Evolutionary conservation across 371 early-diverging fungal species (phyloP), one percentile per base, ranked within the genome.

Genomic region (Mucor piriformis): DNA sequence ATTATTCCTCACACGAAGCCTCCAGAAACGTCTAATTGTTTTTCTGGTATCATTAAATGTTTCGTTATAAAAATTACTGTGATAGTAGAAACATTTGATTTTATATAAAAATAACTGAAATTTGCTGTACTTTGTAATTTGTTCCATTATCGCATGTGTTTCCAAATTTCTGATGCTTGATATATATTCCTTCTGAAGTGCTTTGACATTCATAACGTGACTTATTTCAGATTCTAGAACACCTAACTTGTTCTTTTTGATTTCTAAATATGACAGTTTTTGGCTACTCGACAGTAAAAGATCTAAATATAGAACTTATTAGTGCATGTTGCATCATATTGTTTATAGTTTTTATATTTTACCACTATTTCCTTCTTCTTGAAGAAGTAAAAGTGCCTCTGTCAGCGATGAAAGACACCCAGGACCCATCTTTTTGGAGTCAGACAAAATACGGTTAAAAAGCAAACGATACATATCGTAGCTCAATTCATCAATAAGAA

Each of bases 191-290:
- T 51, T 50, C 20, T 43, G 51, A 1, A 59, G n/a, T 21, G 42
- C 32, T 2, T n/a, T 24, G 29, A 59, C 37, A 11, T 51, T 29
- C 23, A 59, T 51, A n/a, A 49, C 43, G 1, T 16, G 23, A 15
- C 10, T 38, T 1, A 24, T 35, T 33, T 59, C 59, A 0, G 51
- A 43, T 8, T 4, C 0, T 12, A 59, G 29, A 44, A 59, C 29
- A 15, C 46, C 35, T 10, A 46, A 4, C n/a, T 12, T 34, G 0
- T 37, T 15, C 20, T 11, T n/a, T 3, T 37, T 16, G 6, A 59
- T 49, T 20, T 20, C 32, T 25, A 59, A 35, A 10, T 43, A 59
- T 2, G 60, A 59, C n/a, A 59, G 43, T 21, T 59, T 59, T 34
- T 59, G 44, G 10, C 51, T 46, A 27, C 60, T 52, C 0, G 7